Base-by-base conservation (phyloP, 371 early-diverging fungal species). In the Rhizomucor pusillus region DNA sequence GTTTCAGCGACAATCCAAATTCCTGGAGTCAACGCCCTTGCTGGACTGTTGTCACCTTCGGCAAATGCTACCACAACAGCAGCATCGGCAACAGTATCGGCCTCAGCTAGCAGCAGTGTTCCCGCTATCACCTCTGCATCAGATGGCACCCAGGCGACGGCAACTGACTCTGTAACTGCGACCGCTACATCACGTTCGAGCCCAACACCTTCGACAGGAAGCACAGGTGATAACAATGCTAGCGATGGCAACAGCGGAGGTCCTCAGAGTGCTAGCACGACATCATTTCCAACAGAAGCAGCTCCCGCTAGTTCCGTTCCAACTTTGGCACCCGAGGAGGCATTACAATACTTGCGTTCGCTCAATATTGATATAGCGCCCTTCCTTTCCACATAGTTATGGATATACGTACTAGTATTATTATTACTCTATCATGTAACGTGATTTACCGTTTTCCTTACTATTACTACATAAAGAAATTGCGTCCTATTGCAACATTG, bases 401-500 rank as follows among this genome's bases (percentile, higher is more conserved):
- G 5, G 29, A 29, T 29, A 29, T 7, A 29, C 7, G 29, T 29
- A 29, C 29, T 7, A 7, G 29, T 29, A 29, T 29, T 29, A 29
- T 29, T 5, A 29, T 7, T 43, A 19, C 10, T 16, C 43, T 43
- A 43, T 43, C 19, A 44, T 22, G 3, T 22, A 44, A 22, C 23
- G 44, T 7, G 7, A 10, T 20, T 16, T 19, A 23, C 23, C n/a
- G 43, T 41, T 41, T n/a, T 44, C 18, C 23, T 44, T 19, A 20
- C 7, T 5, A 5, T 5, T 29, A 5, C 7, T 29, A 5, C 7
- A 29, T 29, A 29, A 5, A 37, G 25, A 37, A 5, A 36, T 50
- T 16, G 36, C 23, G 25, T 56, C 39, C 7, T 52, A 47, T 7
- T 60, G 46, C 1, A 62, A 10, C 13, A 50, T 24, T 1, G 59